Conservation (phyloP, 768 basidiomycete species). For the Collybiopsis luxurians region DNA sequence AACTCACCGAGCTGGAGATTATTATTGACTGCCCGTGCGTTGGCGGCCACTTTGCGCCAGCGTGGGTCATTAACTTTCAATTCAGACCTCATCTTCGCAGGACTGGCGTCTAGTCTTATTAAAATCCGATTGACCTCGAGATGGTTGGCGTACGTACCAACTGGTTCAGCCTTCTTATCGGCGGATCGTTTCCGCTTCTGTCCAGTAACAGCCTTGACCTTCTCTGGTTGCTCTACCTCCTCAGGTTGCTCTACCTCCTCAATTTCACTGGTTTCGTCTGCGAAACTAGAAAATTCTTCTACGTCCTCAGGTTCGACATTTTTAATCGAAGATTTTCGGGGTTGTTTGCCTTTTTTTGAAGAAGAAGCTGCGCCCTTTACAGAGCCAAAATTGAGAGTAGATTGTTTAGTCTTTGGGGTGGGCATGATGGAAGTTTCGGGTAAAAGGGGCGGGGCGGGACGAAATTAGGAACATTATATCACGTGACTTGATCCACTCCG, state of each 20-base stretch:
- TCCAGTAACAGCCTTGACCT: background rate
- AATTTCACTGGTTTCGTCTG: background rate
- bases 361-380: background rate
- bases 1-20: conserved; percentile 57
- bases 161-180: background rate
- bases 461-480: too few relatives aligned
- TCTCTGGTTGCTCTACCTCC: too few relatives aligned
- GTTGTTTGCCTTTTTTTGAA: background rate
- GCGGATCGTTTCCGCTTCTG: background rate
- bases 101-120: background rate
- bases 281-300: background rate
- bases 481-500: too few relatives aligned
- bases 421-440: background rate
- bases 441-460: too few relatives aligned
- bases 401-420: background rate
- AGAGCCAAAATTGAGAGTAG: background rate
- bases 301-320: background rate
- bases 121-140: too few relatives aligned
- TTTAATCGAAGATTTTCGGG: background rate
- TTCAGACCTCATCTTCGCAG: background rate
- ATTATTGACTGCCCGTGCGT: conserved; percentile 46
- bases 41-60: background rate
- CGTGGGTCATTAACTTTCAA: background rate
- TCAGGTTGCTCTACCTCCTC: too few relatives aligned
- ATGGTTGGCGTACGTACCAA: background rate